These are phyloP conservation scores for Biscogniauxia sp. DNA, from an alignment of 2,329 filamentous ascomycete genomes.

Conservation along the genomic window DNA sequence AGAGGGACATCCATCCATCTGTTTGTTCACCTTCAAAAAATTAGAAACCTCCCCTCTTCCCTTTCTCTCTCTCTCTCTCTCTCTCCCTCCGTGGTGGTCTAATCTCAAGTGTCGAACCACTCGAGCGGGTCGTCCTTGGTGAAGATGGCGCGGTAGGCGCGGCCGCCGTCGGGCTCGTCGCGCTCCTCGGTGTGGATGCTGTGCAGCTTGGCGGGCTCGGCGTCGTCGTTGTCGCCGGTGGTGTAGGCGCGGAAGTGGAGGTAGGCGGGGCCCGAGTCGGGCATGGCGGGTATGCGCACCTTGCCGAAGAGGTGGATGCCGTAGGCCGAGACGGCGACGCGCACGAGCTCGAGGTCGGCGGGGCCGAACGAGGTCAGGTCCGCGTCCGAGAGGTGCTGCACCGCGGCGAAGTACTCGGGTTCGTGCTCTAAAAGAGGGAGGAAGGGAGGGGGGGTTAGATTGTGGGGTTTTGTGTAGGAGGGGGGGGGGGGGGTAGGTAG, in stretches of 20 bases:
- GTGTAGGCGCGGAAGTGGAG: conserved; percentile 49
- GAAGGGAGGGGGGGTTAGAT: conserved; percentile 4
- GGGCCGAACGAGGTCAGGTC: conserved; percentile 37
- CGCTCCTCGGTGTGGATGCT: conserved; percentile 47
- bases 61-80: background rate
- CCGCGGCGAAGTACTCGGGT: conserved; percentile 53
- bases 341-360: conserved; percentile 43
- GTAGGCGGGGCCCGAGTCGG: conserved; percentile 37
- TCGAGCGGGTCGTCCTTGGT: conserved; percentile 45
- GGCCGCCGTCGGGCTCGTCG: conserved; percentile 41
- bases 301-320: conserved; percentile 50
- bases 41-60: background rate
- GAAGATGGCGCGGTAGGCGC: conserved; percentile 46
- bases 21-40: background rate
- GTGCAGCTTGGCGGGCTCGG: conserved; percentile 42
- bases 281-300: conserved; percentile 43
- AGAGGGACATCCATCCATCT: no score
- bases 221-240: conserved; percentile 36
- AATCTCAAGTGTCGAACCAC: conserved; percentile 51
- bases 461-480: background rate
- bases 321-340: conserved; percentile 46
- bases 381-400: conserved; percentile 37
- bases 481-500: background rate
- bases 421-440: conserved; percentile 45
- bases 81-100: background rate